Percentiles rank a stretch among this genome's conserved stretches.
phyloP scores from a whole-genome alignment of 352 stramenopile genomes.

The Globisporangium irregulare region DNA sequence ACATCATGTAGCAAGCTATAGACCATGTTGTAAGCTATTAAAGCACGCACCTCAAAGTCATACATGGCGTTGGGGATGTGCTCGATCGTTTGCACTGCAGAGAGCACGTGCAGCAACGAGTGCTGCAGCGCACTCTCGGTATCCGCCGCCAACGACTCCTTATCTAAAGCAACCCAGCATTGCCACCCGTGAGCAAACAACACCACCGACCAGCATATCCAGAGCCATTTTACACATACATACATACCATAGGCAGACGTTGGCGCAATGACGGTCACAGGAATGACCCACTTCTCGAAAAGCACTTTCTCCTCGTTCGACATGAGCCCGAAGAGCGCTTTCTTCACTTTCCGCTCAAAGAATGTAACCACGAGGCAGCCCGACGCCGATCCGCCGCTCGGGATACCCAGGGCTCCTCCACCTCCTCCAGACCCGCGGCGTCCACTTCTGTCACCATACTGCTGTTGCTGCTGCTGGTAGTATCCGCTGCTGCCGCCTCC shows the following conservation, averaged over 20 bases:
- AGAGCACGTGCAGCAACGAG: conserved; percentile 67
- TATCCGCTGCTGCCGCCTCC: conserved; percentile 15
- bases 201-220: background rate
- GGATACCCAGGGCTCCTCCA: conserved; percentile 9
- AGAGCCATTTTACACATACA: background rate
- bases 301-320: conserved; percentile 83
- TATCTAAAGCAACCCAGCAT: conserved; percentile 23
- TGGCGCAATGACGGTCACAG: conserved; percentile 53
- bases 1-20: background rate
- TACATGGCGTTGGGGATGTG: conserved; percentile 83
- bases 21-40: background rate
- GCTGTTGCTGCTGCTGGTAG: conserved; percentile 6
- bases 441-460: conserved; percentile 27
- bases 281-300: conserved; percentile 85
- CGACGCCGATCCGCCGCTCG: conserved; percentile 14
- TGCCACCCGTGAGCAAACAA: background rate
- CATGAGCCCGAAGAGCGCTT: conserved; percentile 79
- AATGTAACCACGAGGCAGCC: conserved; percentile 71
- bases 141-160: conserved; percentile 48
- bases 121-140: conserved; percentile 70
- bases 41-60: conserved; percentile 60
- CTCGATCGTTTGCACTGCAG: conserved; percentile 72
- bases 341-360: conserved; percentile 81
- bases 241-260: conserved; percentile 36
- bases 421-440: conserved; percentile 24